Percentiles rank a stretch among this genome's conserved stretches.
phyloP scores from a whole-genome alignment of 2,329 filamentous ascomycete genomes.

The Aspergillus phoenicis region DNA sequence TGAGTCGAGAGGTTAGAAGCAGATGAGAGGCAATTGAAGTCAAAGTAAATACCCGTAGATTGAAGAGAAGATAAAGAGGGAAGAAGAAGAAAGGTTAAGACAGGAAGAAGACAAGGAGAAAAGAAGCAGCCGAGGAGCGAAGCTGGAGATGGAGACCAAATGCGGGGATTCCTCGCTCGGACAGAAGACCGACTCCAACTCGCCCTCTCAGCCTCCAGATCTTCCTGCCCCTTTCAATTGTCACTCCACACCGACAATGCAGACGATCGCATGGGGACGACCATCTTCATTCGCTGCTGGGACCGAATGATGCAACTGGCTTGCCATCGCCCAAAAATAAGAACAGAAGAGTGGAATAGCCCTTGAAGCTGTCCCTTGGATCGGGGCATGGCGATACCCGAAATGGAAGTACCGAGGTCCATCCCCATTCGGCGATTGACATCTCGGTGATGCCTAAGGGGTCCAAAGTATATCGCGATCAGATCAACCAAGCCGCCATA shows the following conservation, averaged over 20 bases:
- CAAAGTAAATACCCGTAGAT: background rate
- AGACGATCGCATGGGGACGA: background rate
- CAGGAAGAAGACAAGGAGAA: constrained; percentile 7
- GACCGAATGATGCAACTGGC: background rate
- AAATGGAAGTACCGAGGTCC: background rate
- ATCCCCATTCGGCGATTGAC: background rate
- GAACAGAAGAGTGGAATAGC: background rate
- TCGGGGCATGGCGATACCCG: background rate
- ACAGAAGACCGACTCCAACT: constrained; percentile 8
- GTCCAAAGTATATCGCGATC: too few species aligned
- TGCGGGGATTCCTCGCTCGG: constrained; percentile 11
- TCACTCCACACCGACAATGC: background rate
- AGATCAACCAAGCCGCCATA: too few species aligned
- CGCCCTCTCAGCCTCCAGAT: background rate
- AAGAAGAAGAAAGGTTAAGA: background rate
- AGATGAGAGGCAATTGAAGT: background rate
- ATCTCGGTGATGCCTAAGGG: background rate
- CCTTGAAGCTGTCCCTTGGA: background rate
- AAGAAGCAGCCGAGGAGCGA: background rate
- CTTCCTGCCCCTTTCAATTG: background rate
- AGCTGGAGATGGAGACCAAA: constrained; percentile 4
- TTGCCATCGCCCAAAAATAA: background rate
- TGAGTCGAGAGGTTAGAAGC: background rate
- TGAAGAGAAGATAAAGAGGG: background rate
- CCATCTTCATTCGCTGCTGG: background rate